Evolutionary conservation across 2,329 filamentous ascomycete genomes (phyloP).

Genomic region (Macrophomina tecta): DNA sequence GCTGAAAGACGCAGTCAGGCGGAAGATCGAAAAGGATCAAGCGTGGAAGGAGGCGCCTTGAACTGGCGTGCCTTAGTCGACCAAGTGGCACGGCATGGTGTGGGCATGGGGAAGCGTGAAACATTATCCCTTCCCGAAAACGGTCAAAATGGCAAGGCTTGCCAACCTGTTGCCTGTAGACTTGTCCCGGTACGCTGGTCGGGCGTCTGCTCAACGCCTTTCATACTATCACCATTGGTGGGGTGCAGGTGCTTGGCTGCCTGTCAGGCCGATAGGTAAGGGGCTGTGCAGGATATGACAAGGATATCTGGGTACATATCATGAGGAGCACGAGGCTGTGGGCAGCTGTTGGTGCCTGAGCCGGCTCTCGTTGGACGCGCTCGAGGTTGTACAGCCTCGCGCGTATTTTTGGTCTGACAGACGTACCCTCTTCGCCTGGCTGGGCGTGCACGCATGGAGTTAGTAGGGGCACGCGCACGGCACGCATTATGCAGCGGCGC

Average conservation of each 20-base stretch:
- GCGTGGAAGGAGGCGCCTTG: constrained; percentile 47
- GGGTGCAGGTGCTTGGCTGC: neutral
- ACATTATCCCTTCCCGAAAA: no score
- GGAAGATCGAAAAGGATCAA: constrained; percentile 48
- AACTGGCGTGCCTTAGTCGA: neutral
- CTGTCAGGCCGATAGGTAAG: neutral
- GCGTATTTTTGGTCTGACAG: neutral
- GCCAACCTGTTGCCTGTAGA: neutral
- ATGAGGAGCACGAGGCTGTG: neutral
- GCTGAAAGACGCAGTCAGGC: constrained; percentile 48
- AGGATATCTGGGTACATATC: neutral
- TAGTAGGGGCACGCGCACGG: neutral
- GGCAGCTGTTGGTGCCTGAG: neutral
- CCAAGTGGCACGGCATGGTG: no score
- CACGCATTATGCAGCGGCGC: neutral
- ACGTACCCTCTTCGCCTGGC: neutral
- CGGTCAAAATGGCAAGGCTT: no score
- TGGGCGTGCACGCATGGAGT: neutral
- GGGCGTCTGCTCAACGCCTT: neutral
- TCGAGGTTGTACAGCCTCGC: neutral
- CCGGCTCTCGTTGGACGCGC: neutral
- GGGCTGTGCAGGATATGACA: neutral
- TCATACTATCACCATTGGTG: neutral
- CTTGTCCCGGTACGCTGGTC: neutral
- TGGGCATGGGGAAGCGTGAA: no score